These are phyloP conservation scores for Yamadazyma buinensis DNA, from an alignment of 1,139 yeast genomes.

Conservation along the genomic window DNA sequence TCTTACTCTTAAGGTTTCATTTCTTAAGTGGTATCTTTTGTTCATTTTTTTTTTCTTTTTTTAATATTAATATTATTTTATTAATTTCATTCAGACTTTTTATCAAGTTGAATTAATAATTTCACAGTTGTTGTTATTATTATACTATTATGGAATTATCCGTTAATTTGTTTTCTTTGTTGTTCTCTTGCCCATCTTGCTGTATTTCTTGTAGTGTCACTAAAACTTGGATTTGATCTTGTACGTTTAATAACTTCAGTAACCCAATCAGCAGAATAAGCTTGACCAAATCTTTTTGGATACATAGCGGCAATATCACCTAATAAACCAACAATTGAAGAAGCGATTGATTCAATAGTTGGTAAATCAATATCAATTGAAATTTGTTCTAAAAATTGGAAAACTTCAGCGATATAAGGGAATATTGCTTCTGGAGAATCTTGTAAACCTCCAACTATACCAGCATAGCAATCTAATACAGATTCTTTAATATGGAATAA, in stretches of 20 bases:
- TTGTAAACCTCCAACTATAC: conserved; percentile 84
- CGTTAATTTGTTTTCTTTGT: conserved; percentile 38
- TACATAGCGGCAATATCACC: conserved; percentile 92
- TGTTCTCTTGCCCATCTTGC: conserved; percentile 97
- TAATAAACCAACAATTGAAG: conserved; percentile 80
- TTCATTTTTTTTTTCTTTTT: neutral
- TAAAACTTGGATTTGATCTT: conserved; percentile 57
- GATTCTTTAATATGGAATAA: conserved; percentile 73
- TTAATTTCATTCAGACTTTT: too few relatives aligned
- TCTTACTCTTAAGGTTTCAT: too few relatives aligned
- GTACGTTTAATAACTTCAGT: conserved; percentile 73
- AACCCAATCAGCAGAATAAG: conserved; percentile 73
- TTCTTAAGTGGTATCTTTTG: too few relatives aligned
- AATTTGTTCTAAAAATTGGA: conserved; percentile 61
- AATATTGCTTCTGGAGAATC: conserved; percentile 62
- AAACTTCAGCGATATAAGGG: conserved; percentile 66
- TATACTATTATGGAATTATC: too few relatives aligned
- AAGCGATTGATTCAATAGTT: conserved; percentile 61
- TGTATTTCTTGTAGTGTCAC: conserved; percentile 71
- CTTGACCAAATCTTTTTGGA: conserved; percentile 68
- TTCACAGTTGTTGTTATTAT: too few relatives aligned
- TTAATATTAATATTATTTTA: too few relatives aligned
- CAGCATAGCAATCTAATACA: conserved; percentile 91
- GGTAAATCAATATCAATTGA: conserved; percentile 58
- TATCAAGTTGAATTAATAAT: too few relatives aligned